Evolutionary conservation across 352 stramenopile genomes (phyloP).

Genomic region (Globisporangium splendens): DNA sequence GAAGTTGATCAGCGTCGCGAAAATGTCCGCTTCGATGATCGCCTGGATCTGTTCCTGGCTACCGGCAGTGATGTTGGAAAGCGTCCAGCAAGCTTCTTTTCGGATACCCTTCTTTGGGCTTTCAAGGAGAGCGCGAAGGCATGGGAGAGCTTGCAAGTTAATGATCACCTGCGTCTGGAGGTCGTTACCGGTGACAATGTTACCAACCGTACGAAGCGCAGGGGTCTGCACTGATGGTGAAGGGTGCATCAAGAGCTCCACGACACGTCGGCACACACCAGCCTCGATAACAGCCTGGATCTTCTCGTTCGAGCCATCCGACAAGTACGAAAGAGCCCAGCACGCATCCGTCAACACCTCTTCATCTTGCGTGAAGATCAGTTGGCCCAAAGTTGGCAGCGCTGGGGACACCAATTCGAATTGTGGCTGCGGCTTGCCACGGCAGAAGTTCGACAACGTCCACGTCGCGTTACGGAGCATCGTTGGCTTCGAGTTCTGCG

Average conservation of each 20-base stretch:
- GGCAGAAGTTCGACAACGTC: conserved; percentile 99
- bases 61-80: conserved; percentile 99
- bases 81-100: conserved; percentile 99
- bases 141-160: conserved; percentile 96
- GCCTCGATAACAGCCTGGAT: conserved; percentile 98
- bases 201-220: conserved; percentile 90
- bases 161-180: conserved; percentile 99
- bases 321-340: conserved; percentile 98
- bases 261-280: conserved; percentile 94
- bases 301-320: conserved; percentile 98
- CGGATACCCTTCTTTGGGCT: conserved; percentile 97
- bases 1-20: conserved; percentile 95
- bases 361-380: conserved; percentile 97
- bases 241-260: conserved; percentile 92
- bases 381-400: conserved; percentile 94
- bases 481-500: conserved; percentile 88
- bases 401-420: conserved; percentile 93
- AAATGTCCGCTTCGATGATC: conserved; percentile 97
- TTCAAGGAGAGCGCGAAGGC: conserved; percentile 92
- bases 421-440: conserved; percentile 90
- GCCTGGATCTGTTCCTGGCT: conserved; percentile 99
- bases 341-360: conserved; percentile 99
- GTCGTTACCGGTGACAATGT: conserved; percentile 99
- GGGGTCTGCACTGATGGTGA: conserved; percentile 83
- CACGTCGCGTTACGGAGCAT: conserved; percentile 99